Evolutionary conservation across 192 early-diverging fungal species (phyloP), one percentile per base, ranked within the genome.

Genomic region (Linnemannia schmuckeri): DNA sequence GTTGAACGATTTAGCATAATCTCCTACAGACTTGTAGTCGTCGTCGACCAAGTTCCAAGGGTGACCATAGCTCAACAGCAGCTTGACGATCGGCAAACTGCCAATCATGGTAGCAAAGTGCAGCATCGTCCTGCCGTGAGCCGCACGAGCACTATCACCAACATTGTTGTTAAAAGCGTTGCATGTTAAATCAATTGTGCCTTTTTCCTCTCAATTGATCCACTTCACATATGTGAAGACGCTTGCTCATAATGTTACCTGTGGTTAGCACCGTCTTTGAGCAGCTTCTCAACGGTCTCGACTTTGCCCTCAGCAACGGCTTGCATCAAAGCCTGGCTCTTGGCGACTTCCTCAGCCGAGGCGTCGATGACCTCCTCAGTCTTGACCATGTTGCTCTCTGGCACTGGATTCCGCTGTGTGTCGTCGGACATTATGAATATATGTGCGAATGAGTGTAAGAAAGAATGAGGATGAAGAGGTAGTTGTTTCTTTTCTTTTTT

Each of bases 11-110:
- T 93, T 89, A 4, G 97, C 97, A 70, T 94, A 93, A 77, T 99
- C 97, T 18, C 96, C 98, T 0, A 95, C 97, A 33, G 96, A 95
- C 41, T 93, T 92, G 82, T 92, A 92, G 20, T 92, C 89, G 10
- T 89, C 88, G 82, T 98, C 97, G 24, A 97, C 92, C 30, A 93
- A 75, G 89, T 98, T 98, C 94, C 96, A 98, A 33, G 95, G 96
- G 57, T 94, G 93, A 2, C 96, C 95, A 61, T 95, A 85, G 10
- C 90, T 85, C 35, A 96, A 77, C 27, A 92, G 83, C 79, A 91
- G 89, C 75, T 90, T 89, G 24, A 96, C 92, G 0, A 95, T 91
- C 12, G 92, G 91, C 10, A 92, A 82, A 77, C 93, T 89, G 22
- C 96, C 96, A 37, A 90, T 90, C 71, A 92, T 93, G 42, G 93